Base-by-base conservation (phyloP, 805 yeast species). In the Scheffersomyces coipomensis region DNA sequence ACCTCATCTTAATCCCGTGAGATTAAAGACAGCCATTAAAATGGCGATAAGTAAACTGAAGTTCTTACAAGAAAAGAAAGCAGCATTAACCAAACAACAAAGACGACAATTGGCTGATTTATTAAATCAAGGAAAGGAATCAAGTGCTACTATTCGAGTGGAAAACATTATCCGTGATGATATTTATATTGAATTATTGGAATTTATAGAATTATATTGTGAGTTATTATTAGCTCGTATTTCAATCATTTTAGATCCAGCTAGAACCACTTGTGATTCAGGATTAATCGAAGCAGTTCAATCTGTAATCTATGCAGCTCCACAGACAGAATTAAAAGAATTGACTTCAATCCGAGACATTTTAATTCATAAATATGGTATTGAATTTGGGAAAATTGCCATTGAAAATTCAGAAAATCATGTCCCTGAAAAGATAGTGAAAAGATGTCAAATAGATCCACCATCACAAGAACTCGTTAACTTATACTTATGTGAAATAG, bases 121-220 rank as follows among this genome's bases (percentile, higher is more conserved):
- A 9, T 65, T 88, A 37, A 68, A 74, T 7, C 71, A 68, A 31
- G 88, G 88, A 5, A 88, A 86, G 53, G 90, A 87, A 45, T 81
- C 83, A 36, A 85, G 89, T 50, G 96, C 96, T 9, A 75, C 76
- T 40, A 88, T 88, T 40, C 64, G 95, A 35, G 91, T 87, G 3
- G 97, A 88, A 56, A 85, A 85, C 50, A 78, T 88, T 40, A 85
- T 89, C 23, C 73, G 90, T 25, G 91, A 87, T 48, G 97, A 88
- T 54, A 78, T 86, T 23, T 78, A 82, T 52, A 77, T 85, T 17
- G 96, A 88, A 62, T 66, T 88, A 18, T 64, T 88, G 38, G 96
- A 89, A 58, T 77, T 78, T 33, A 60, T 88, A 34, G 96, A 89
- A 60, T 65, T 89, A 15, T 87, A 87, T 56, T 83, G 96, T 53